These are phyloP conservation scores for Cryptomeria japonica DNA, from an alignment of 75 land plant species.

Conservation along the genomic window DNA sequence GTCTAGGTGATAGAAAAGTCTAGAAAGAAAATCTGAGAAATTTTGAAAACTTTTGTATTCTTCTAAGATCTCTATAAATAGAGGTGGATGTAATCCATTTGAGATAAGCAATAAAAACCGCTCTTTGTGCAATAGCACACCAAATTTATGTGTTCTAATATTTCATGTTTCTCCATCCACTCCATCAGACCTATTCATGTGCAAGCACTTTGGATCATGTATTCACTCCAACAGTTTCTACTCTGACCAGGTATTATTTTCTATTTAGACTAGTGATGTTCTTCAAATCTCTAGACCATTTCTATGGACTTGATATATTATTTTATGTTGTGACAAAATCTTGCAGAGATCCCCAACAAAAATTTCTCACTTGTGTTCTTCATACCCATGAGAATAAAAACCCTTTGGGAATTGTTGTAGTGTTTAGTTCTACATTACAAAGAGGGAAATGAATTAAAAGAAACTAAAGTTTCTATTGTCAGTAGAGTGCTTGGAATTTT, in stretches of 20 bases:
- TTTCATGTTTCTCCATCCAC: no score
- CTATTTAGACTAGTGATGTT: background rate
- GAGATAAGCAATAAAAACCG: no score
- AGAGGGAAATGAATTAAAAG: slow-evolving; percentile 39
- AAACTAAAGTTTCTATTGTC: slow-evolving; percentile 32
- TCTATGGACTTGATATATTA: background rate
- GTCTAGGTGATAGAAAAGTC: no score
- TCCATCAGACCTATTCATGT: slow-evolving; percentile 33
- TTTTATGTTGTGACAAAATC: slow-evolving; percentile 19
- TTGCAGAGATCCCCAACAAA: slow-evolving; percentile 60
- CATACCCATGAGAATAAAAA: slow-evolving; percentile 28
- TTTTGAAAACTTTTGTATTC: no score
- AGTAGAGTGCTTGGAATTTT: slow-evolving; percentile 41
- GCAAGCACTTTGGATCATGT: slow-evolving; percentile 67
- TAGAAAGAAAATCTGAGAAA: no score
- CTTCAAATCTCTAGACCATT: background rate
- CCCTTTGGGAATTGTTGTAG: slow-evolving; percentile 53
- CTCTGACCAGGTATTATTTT: slow-evolving; percentile 33
- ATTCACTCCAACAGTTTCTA: slow-evolving; percentile 51
- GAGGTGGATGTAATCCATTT: no score
- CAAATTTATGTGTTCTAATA: no score
- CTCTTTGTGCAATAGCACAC: no score
- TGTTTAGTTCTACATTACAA: slow-evolving; percentile 22
- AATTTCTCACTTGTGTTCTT: slow-evolving; percentile 39
- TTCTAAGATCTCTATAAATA: no score